Base-by-base conservation (phyloP, 2,329 filamentous ascomycete species). In the Stagonosporopsis chrysanthemi region DNA sequence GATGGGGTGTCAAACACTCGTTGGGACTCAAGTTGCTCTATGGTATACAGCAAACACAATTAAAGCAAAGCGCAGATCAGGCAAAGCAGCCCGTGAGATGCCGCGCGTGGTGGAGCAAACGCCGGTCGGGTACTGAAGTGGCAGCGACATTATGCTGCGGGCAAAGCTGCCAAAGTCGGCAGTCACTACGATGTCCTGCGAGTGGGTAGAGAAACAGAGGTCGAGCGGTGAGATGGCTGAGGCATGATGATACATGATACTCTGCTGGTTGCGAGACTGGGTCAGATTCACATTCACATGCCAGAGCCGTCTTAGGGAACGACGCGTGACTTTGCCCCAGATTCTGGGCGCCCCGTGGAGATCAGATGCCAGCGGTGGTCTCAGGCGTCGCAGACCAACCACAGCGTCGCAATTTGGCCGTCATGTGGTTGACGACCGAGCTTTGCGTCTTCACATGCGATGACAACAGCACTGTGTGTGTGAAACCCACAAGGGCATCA, bases 41-140 rank as follows among this genome's bases (percentile, higher is more conserved):
- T 40, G 24, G 19, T 3, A 36, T 7, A 8, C n/a, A 36, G 12
- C 35, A 28, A 28, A 12, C n/a, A 28, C 24, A 44, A 24, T 48
- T 43, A 29, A 40, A 31, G 38, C 38, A 35, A 39, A 15, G 4
- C 38, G 55, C 58, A 43, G 24, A 60, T 65, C 40, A 45, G 52
- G 66, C 52, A 70, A 66, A 58, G 48, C 46, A 51, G 62, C 51
- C 65, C 66, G 66, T 65, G 29, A 6, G 40, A 47, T 39, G 38
- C 44, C 45, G 58, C 35, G 57, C 50, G 58, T 46, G 44, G 42
- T 60, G 45, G 62, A 61, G 63, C 67, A 70, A 60, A 68, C 33
- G 60, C 69, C 67, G 69, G 61, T 51, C 67, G 68, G 68, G 54
- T 42, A 64, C 52, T 67, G 69, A 60, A 44, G 38, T 43, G 43